Percentiles rank a stretch among this genome's conserved stretches.
Conservation (phyloP, 306 rosid species). For the Cajanus cajan region DNA sequence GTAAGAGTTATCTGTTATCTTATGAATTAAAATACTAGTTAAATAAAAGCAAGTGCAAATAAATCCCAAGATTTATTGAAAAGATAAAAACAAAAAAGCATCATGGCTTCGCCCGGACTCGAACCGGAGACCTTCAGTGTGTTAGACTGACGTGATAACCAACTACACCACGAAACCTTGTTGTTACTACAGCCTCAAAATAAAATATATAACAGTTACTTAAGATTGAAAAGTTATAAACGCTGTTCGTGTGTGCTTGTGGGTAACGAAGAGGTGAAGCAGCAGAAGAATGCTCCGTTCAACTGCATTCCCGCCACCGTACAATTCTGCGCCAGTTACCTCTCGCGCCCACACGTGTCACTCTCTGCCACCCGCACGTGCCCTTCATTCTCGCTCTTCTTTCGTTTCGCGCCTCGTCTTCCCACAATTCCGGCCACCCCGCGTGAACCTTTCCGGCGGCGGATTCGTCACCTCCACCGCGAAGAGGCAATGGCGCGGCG, state of each 20-base stretch:
- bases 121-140: slow-evolving; percentile 87
- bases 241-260: not conserved
- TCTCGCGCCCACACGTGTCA: slow-evolving; percentile 1
- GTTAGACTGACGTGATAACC: slow-evolving; percentile 98
- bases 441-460: slow-evolving; percentile 15
- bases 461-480: slow-evolving; percentile 1
- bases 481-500: slow-evolving; percentile 34
- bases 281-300: slow-evolving; percentile 41
- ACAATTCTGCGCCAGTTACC: slow-evolving; percentile 22
- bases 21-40: no score
- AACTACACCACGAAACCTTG: slow-evolving; percentile 59
- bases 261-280: not conserved
- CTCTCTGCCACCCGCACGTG: slow-evolving; percentile 16
- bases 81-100: no score
- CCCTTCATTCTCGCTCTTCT: slow-evolving; percentile 16
- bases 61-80: not conserved
- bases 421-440: slow-evolving; percentile 29
- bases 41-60: no score
- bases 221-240: not conserved
- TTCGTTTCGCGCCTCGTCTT: slow-evolving; percentile 16
- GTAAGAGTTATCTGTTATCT: no score
- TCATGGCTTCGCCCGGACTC: slow-evolving; percentile 58
- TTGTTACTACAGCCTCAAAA: accelerated
- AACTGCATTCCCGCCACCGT: slow-evolving; percentile 33
- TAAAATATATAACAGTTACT: not conserved